A percentile compares a stretch with the other conserved stretches of the same genome.
These are phyloP conservation scores for Curvularia spicifera DNA, from an alignment of 2,329 filamentous ascomycete species.

Conservation along the genomic window DNA sequence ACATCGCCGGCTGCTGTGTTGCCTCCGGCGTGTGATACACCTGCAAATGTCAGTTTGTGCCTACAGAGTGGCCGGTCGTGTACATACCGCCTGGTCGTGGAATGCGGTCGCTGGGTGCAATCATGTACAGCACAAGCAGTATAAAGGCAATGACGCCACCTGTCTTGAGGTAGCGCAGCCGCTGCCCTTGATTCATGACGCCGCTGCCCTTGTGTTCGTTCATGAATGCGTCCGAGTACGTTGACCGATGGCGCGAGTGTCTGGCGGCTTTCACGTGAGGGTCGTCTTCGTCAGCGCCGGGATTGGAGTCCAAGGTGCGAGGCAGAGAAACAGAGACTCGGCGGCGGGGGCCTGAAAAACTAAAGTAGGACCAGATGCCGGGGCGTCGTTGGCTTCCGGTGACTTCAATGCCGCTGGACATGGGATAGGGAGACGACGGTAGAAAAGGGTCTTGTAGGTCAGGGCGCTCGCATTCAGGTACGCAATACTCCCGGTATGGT, in stretches of 20 bases:
- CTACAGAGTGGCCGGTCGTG: not conserved
- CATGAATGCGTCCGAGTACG: constrained; percentile 50
- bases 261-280: constrained; percentile 57
- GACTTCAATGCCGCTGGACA: constrained; percentile 63
- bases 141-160: constrained; percentile 65
- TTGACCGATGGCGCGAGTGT: constrained; percentile 47
- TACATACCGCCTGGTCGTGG: constrained; percentile 35
- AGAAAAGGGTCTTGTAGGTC: constrained; percentile 29
- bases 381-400: constrained; percentile 52
- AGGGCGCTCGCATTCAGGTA: constrained; percentile 31
- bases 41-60: constrained; percentile 1
- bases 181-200: constrained; percentile 68
- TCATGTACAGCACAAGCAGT: constrained; percentile 63
- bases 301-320: constrained; percentile 43
- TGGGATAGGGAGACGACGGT: constrained; percentile 46
- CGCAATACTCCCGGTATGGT: constrained; percentile 24
- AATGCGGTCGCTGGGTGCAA: constrained; percentile 54
- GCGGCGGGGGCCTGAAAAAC: constrained; percentile 59
- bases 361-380: constrained; percentile 61
- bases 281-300: constrained; percentile 46
- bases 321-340: constrained; percentile 60
- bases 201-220: constrained; percentile 54
- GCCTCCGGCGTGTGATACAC: constrained; percentile 42
- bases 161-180: constrained; percentile 66
- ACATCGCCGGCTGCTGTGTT: constrained; percentile 63